A percentile compares a stretch with the other conserved stretches of the same genome.
phyloP scores from a whole-genome alignment of 78 protist genomes.

The Dictyostelium firmibasis region DNA sequence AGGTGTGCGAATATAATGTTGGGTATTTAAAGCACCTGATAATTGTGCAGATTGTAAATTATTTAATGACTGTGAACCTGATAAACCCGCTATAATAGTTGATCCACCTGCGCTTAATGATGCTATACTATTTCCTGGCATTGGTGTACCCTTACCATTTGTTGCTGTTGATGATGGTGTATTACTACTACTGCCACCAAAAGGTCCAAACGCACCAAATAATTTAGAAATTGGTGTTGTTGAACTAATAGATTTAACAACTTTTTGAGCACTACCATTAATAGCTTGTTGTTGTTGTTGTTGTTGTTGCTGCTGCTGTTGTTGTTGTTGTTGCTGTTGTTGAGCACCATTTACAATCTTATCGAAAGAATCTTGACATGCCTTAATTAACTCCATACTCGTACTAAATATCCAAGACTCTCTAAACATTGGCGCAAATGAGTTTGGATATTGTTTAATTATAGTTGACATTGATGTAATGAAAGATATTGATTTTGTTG shows the following conservation, averaged over 20 bases:
- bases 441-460: background rate
- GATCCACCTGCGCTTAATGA: background rate
- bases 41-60: slow-evolving; percentile 38
- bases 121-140: background rate
- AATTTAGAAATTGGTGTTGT: slow-evolving; percentile 35
- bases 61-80: slow-evolving; percentile 52
- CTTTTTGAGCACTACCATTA: background rate
- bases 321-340: background rate
- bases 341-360: background rate
- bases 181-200: background rate
- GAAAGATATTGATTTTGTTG: slow-evolving; percentile 25
- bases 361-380: slow-evolving; percentile 72
- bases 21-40: background rate
- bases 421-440: slow-evolving; percentile 12
- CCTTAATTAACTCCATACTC: slow-evolving; percentile 41
- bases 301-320: background rate
- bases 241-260: background rate
- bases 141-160: background rate
- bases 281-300: background rate
- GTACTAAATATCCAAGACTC: slow-evolving; percentile 44
- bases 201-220: slow-evolving; percentile 29
- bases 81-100: background rate
- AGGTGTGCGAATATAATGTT: background rate
- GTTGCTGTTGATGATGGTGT: background rate
- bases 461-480: slow-evolving; percentile 24